Evolutionary conservation across 306 rosid species (phyloP), one percentile per base, ranked within the genome.

Genomic region (Prunus mume): DNA sequence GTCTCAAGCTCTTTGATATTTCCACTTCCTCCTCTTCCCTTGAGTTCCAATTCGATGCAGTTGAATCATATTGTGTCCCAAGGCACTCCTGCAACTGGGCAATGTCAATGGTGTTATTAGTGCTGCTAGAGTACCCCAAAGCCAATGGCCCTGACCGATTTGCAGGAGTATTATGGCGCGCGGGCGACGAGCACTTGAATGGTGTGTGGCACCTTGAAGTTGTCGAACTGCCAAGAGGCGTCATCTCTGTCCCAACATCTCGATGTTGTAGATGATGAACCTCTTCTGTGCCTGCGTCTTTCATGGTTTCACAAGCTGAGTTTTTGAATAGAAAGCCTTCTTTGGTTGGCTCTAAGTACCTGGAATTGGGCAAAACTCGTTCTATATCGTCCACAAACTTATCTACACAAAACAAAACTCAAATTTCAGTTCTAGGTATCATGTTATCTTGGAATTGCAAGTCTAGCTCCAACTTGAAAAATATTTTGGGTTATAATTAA

Each of bases 1-100:
- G 99, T 56, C 99, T 91, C 83, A 96, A 79, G 79, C 99, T 96
- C 89, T 93, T 92, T 0, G 97, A 96, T 74, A 96, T 86, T 68
- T 96, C 98, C 83, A 89, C 92, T 27, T 96, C 99, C 69, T 96
- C 99, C 77, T 91, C 99, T 82, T 91, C 93, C 74, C 97, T 91
- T 9, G 99, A 89, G 84, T 92, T 91, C 99, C 99, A 93, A 83
- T 86, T 92, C 20, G 97, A 87, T 19, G 89, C 57, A 70, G 87
- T 82, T 3, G 93, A 78, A 65, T 90, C 98, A 51, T 88, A 96
- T 67, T 90, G 91, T 68, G 92, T 61, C 69, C 93, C 97, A 15
- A 86, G 95, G 83, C 88, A 92, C 72, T 94, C 98, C 80, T 88
- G 90, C 63, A 94, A 86, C 84, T 89, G 88, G 61, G 92, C 84